Conservation (phyloP, 2,329 filamentous ascomycete species). For the Colletotrichum destructivum region DNA sequence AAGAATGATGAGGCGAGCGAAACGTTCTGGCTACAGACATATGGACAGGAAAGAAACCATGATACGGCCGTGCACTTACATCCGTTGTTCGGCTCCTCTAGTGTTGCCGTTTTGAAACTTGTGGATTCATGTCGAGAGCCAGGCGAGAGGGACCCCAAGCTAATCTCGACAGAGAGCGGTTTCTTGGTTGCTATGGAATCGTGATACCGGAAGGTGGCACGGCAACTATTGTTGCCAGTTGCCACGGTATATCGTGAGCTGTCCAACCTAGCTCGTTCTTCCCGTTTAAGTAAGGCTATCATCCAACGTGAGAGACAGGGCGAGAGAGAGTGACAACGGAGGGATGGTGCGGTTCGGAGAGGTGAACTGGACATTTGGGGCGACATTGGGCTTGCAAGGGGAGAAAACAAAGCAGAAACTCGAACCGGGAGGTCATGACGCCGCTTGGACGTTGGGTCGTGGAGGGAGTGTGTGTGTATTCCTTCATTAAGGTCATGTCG, state of each 20-base stretch:
- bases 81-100: slow-evolving; percentile 22
- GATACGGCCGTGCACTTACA: slow-evolving; percentile 33
- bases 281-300: slow-evolving; percentile 1
- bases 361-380: background rate
- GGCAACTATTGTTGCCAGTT: background rate
- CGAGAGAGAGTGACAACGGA: background rate
- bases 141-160: background rate
- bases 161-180: background rate
- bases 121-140: background rate
- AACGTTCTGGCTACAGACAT: background rate
- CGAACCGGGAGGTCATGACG: slow-evolving; percentile 31
- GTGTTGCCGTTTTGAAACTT: slow-evolving; percentile 5
- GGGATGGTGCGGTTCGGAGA: background rate
- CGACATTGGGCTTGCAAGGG: background rate
- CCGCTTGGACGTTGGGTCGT: background rate
- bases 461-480: background rate
- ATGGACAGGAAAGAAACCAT: background rate
- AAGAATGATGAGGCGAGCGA: background rate
- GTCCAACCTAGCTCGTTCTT: background rate
- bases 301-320: slow-evolving; percentile 21
- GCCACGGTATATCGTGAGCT: slow-evolving; percentile 9
- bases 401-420: slow-evolving; percentile 30
- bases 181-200: no score
- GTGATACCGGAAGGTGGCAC: background rate
- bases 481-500: background rate